phyloP scores from a whole-genome alignment of 2,329 filamentous ascomycete species.

The Cladophialophora carrionii region DNA sequence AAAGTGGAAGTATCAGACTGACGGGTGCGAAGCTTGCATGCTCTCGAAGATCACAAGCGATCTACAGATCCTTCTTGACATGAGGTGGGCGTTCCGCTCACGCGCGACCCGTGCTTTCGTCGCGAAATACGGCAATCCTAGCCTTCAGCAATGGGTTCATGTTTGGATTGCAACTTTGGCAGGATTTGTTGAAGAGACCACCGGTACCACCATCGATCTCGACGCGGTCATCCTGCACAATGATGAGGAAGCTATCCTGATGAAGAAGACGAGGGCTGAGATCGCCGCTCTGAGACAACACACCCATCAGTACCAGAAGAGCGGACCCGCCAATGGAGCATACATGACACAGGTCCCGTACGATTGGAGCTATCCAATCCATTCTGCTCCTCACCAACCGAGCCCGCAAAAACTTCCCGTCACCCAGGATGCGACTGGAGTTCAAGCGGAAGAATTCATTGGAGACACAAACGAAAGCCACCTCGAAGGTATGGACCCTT shows the following conservation, averaged over 20 bases:
- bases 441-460: not conserved
- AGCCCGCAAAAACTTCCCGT: not conserved
- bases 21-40: constrained; percentile 47
- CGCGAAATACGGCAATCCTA: constrained; percentile 26
- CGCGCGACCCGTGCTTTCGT: constrained; percentile 25
- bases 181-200: constrained; percentile 4
- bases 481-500: constrained; percentile 15
- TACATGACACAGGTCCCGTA: not conserved
- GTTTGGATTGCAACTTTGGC: constrained; percentile 26
- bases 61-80: constrained; percentile 39
- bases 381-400: not conserved
- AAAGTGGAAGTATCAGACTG: constrained; percentile 41
- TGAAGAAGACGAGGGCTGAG: constrained; percentile 26
- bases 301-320: constrained; percentile 9
- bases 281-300: constrained; percentile 19
- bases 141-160: constrained; percentile 29
- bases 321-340: not conserved
- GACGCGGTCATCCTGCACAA: constrained; percentile 20
- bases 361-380: constrained; percentile 7
- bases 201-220: constrained; percentile 18
- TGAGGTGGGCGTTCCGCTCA: constrained; percentile 38
- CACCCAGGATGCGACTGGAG: not conserved
- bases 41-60: constrained; percentile 42
- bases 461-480: constrained; percentile 9
- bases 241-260: constrained; percentile 12